These are phyloP conservation scores for Tylopilus felleus DNA, from an alignment of 768 basidiomycete species.

Conservation along the genomic window DNA sequence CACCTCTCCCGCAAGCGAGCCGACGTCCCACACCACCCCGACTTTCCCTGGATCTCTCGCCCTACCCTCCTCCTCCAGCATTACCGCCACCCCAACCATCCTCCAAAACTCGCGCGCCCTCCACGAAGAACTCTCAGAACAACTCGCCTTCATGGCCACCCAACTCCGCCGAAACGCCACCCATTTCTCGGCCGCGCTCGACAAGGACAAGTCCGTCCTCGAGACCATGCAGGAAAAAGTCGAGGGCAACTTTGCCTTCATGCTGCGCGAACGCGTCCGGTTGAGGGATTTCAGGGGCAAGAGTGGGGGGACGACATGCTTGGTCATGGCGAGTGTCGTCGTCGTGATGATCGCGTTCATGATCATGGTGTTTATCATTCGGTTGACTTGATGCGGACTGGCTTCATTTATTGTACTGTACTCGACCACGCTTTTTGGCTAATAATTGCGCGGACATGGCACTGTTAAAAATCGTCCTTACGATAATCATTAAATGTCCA, in stretches of 20 bases:
- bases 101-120: conserved; percentile 56
- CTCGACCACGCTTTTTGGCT: not conserved
- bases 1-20: conserved; percentile 5
- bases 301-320: conserved; percentile 69
- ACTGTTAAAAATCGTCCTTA: conserved; percentile 7
- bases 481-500: conserved; percentile 5
- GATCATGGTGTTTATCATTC: conserved; percentile 69
- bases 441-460: not conserved
- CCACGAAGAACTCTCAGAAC: conserved; percentile 71
- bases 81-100: conserved; percentile 37
- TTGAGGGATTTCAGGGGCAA: conserved; percentile 61
- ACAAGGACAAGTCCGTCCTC: conserved; percentile 70
- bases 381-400: conserved; percentile 44
- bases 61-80: conserved; percentile 32
- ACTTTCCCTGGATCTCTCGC: conserved; percentile 20
- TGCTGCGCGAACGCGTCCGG: conserved; percentile 61
- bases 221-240: conserved; percentile 67
- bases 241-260: conserved; percentile 65
- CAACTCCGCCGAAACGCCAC: conserved; percentile 83
- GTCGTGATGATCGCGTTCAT: conserved; percentile 68
- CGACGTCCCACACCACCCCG: conserved; percentile 3
- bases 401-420: conserved; percentile 2
- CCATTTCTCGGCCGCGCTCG: conserved; percentile 71
- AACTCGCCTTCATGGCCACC: conserved; percentile 81
- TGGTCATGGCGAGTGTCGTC: conserved; percentile 60